These are phyloP conservation scores for Colletotrichum destructivum DNA, from an alignment of 2,329 filamentous ascomycete genomes.

Conservation along the genomic window DNA sequence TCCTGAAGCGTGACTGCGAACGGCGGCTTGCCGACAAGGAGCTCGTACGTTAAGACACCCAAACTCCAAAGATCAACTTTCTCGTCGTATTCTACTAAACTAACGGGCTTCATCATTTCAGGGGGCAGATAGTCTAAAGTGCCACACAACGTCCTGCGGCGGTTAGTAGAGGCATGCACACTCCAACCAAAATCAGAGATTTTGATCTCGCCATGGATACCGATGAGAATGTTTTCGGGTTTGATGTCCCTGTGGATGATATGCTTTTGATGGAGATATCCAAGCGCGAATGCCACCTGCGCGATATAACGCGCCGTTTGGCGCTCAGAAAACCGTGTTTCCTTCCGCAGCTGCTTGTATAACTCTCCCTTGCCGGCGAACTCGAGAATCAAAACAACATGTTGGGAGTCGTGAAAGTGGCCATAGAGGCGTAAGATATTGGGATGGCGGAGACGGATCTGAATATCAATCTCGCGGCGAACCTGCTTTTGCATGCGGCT, in stretches of 20 bases:
- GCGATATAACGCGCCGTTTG: slow-evolving; percentile 89
- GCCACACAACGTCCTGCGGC: slow-evolving; percentile 94
- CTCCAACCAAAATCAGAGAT: slow-evolving; percentile 99
- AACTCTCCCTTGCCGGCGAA: slow-evolving; percentile 90
- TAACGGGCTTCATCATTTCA: slow-evolving; percentile 85
- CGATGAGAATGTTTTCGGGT: slow-evolving; percentile 95
- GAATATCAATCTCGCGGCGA: slow-evolving; percentile 88
- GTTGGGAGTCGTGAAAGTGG: slow-evolving; percentile 90
- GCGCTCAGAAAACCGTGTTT: slow-evolving; percentile 85
- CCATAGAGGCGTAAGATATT: slow-evolving; percentile 88
- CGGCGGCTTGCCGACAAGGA: slow-evolving; percentile 77
- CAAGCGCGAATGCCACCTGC: slow-evolving; percentile 90
- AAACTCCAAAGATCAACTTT: slow-evolving; percentile 97
- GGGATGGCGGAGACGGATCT: slow-evolving; percentile 87
- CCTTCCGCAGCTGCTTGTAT: slow-evolving; percentile 87
- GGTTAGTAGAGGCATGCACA: slow-evolving; percentile 92
- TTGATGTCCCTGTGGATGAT: slow-evolving; percentile 79
- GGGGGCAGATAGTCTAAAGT: slow-evolving; percentile 96
- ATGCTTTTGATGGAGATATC: slow-evolving; percentile 85
- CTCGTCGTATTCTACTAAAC: slow-evolving; percentile 90
- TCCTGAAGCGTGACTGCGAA: too few relatives aligned
- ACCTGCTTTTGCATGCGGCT: slow-evolving; percentile 88
- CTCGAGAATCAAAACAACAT: slow-evolving; percentile 88
- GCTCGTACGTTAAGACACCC: slow-evolving; percentile 95
- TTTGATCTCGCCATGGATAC: slow-evolving; percentile 97